A percentile compares a stretch with the other conserved stretches of the same genome.
These are phyloP conservation scores for Capsaspora owczarzaki DNA, from an alignment of 78 protist genomes.

Conservation along the genomic window DNA sequence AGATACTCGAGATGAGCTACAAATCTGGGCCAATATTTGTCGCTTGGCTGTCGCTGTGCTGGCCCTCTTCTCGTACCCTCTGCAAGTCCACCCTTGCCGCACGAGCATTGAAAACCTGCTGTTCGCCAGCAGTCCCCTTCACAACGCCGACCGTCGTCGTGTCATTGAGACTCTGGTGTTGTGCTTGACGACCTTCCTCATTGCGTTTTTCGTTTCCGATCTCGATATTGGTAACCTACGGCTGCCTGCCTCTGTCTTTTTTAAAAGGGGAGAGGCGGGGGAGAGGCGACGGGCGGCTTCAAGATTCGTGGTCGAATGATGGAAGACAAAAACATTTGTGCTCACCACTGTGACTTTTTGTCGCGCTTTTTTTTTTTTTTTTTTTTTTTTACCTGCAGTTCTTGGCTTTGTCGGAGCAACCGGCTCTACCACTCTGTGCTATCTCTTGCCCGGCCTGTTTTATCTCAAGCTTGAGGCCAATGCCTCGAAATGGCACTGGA, in stretches of 20 bases:
- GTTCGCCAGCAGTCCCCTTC: not conserved
- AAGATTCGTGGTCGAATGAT: too few relatives aligned
- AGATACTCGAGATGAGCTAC: too few relatives aligned
- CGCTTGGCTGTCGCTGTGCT: not conserved
- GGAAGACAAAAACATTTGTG: not conserved
- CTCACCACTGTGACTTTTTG: not conserved
- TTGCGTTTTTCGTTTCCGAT: not conserved
- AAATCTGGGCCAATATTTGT: not conserved
- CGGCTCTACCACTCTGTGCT: conserved; percentile 1
- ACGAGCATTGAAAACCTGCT: not conserved
- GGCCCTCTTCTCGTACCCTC: conserved; percentile 18
- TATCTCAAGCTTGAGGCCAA: not conserved
- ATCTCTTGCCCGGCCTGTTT: conserved; percentile 2
- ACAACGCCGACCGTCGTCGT: not conserved
- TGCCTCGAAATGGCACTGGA: not conserved
- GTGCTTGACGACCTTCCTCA: not conserved
- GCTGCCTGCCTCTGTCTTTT: not conserved
- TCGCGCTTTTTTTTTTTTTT: not conserved
- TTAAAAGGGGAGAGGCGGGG: too few relatives aligned
- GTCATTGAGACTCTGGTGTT: not conserved
- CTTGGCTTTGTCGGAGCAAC: conserved; percentile 2
- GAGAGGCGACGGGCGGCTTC: too few relatives aligned
- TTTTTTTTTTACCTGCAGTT: not conserved
- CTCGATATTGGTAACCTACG: not conserved
- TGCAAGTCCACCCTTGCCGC: conserved; percentile 21